Evolutionary conservation across 139 green algal species (phyloP), one percentile per base, ranked within the genome.

Genomic region (Chlorella sp.): DNA sequence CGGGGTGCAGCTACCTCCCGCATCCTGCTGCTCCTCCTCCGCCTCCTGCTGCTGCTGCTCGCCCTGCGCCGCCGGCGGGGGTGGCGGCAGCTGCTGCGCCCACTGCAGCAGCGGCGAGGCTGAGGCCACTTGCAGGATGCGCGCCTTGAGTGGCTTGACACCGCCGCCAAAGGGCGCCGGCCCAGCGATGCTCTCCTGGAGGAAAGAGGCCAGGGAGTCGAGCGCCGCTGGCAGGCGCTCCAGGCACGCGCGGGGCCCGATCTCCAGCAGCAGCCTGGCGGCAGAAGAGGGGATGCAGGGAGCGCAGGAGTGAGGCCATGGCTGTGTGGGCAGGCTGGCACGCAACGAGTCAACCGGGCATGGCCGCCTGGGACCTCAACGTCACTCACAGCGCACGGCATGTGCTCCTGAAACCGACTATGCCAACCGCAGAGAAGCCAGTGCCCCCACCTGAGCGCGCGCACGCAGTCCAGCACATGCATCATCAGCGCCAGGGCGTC

Each of bases 401-500:
- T 13, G 28, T 36, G 62, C 20, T 6, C 62, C 24, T 69, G 3
- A 28, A 69, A 2, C 4, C 28, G 28, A 28, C n/a, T 8, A 73
- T 46, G 67, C 34, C 40, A n/a, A 8, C n/a, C 30, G 67, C 34
- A 30, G 36, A 38, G 11, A 5, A 19, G 9, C 30, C 46, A 30
- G 1, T 16, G 11, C 19, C 17, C 81, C 28, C 56, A 81, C 72
- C 73, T 68, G 58, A 89, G 74, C 7, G 86, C 81, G 36, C 64
- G 56, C 38, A 83, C 70, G 46, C 86, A 89, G 40, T 80, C 62
- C 16, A 69, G 73, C 34, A 87, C 86, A 13, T 89, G 86, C 80
- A 87, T 69, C 86, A 87, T 84, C 26, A 89, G 72, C 3, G 75
- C 81, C 46, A 89, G 60, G 30, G 86, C 86, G 20, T 75, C 79